phyloP scores from a whole-genome alignment of 257 asterid species.

The Oldenlandia corymbosa region DNA sequence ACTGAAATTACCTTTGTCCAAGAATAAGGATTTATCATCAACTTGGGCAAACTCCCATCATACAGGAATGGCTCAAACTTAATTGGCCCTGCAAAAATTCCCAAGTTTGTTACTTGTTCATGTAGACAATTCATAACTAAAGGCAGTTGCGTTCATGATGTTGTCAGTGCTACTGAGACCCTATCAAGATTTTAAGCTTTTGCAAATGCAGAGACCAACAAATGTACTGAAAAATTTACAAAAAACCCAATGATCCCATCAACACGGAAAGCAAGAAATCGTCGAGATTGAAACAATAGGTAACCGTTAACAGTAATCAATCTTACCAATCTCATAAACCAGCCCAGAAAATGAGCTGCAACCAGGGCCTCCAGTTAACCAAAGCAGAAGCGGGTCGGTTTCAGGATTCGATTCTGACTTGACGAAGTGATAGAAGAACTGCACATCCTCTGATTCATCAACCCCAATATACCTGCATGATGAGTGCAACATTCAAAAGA shows the following conservation, averaged over 20 bases:
- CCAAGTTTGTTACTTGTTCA: neutral
- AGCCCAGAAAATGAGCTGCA: constrained; percentile 19
- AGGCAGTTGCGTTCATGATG: too few relatives aligned
- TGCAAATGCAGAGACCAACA: neutral
- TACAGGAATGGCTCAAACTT: constrained; percentile 9
- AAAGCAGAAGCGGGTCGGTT: constrained; percentile 19
- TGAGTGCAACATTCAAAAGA: neutral
- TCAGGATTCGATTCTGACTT: constrained; percentile 17
- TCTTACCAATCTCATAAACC: constrained; percentile 18
- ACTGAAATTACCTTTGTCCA: constrained; percentile 25
- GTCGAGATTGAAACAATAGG: neutral
- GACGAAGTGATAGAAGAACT: constrained; percentile 21
- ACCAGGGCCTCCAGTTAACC: constrained; percentile 24
- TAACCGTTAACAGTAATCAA: neutral
- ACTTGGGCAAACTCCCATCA: constrained; percentile 26
- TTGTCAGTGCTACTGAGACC: too few relatives aligned
- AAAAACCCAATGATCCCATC: neutral
- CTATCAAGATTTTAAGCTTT: too few relatives aligned
- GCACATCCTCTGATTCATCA: constrained; percentile 24
- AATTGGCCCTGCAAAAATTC: constrained; percentile 21
- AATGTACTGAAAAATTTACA: neutral
- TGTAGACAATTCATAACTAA: too few relatives aligned
- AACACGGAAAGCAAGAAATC: neutral
- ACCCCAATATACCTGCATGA: constrained; percentile 18
- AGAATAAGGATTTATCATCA: constrained; percentile 19